Evolutionary conservation across 106 monocot species (phyloP), one percentile per base, ranked within the genome.

Genomic region (Agapanthus africanus): DNA sequence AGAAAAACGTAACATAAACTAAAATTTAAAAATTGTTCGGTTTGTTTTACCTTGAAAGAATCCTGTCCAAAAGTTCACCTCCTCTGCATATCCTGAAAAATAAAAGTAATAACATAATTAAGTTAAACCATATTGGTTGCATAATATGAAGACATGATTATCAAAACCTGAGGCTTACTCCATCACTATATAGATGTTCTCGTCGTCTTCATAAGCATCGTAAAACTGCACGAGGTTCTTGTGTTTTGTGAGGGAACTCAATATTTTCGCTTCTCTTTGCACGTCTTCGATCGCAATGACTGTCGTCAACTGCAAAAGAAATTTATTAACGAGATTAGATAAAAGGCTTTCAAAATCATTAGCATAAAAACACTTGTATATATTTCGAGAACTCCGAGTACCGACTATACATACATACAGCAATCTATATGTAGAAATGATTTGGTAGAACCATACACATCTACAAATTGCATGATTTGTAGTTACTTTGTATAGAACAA

Each of bases 181-280:
- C 93, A 93, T 93, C 4, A 86, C 86, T 66, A 93, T 84, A 70
- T 93, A 93, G 33, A 93, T 83, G 65, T 93, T 93, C 28, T 86
- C 89, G 31, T 83, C 86, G 68, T 93, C 93, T 46, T 93, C 93
- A 27, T 67, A 89, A 18, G 89, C 83, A 78, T 89, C 93, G 66
- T 86, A 86, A 56, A 93, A 89, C 75, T 86, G 77, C 67, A 89
- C 89, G 38, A 93, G 60, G 79, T 93, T 88, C 62, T 73, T 78
- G 73, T 93, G 93, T 37, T 83, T 76, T 34, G 93, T 66, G 31
- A 93, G 79, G 74, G 88, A 77, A 52, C 86, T 86, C 66, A 93
- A 71, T 70, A 93, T 93, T 78, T 79, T 89, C 27, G 86, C 93
- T 81, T 93, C 93, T 79, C 93, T 83, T 77, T 85, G 68, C 47